A percentile compares a stretch with the other conserved stretches of the same genome.
phyloP scores from a whole-genome alignment of 2,329 filamentous ascomycete genomes.

The Colletotrichum camelliae region DNA sequence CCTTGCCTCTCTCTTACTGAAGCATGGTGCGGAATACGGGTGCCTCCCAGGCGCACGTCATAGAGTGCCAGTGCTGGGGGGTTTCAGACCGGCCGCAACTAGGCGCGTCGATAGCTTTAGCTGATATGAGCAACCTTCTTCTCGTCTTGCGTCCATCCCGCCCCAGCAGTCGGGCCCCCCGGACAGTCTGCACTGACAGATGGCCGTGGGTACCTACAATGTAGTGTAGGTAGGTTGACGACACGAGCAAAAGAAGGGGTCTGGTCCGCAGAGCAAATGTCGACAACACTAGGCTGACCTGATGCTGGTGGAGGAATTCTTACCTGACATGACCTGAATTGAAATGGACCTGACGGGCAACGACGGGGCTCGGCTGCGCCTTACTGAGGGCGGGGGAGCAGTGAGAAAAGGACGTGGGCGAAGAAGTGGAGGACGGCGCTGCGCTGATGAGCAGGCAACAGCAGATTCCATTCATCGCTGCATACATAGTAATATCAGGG shows the following conservation, averaged over 20 bases:
- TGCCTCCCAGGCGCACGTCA: constrained; percentile 10
- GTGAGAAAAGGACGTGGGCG: not conserved
- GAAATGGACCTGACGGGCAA: constrained; percentile 5
- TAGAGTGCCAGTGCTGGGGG: constrained; percentile 5
- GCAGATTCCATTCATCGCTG: not conserved
- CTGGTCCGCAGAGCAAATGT: not conserved
- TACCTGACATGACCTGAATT: constrained; percentile 4
- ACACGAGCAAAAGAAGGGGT: not conserved
- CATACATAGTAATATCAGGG: not conserved
- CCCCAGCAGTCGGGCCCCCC: not conserved
- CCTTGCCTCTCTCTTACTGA: not conserved
- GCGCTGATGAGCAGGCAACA: not conserved
- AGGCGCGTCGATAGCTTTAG: not conserved
- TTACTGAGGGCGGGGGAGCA: constrained; percentile 4
- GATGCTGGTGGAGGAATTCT: not conserved
- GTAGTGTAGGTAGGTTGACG: not conserved
- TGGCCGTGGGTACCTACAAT: not conserved
- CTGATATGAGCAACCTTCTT: not conserved
- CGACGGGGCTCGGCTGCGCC: constrained; percentile 13
- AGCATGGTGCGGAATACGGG: not conserved
- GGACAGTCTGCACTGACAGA: not conserved
- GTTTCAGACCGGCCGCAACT: constrained; percentile 11
- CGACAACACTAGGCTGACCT: not conserved
- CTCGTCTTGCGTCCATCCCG: not conserved
- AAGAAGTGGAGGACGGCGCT: not conserved